Base-by-base conservation (phyloP, 2,329 filamentous ascomycete genomes). In the Aureobasidium lini region DNA sequence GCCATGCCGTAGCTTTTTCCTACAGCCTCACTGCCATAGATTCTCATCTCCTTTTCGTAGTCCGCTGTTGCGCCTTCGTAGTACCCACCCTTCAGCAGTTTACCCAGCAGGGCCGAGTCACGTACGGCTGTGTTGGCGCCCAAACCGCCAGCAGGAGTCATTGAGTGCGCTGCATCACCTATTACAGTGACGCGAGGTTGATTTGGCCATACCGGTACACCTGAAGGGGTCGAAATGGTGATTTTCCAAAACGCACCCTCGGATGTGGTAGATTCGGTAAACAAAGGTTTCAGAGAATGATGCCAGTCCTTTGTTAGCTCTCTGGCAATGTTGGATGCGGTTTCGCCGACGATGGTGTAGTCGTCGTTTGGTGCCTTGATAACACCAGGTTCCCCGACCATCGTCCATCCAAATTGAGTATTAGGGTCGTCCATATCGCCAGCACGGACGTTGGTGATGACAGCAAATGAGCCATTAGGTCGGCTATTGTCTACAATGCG, bases 231-330 rank as follows among this genome's bases (percentile, higher is more conserved):
- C 0, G 82, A 85, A 63, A 82, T 86, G 1, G 83, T 85, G 49
- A 87, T 85, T 65, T 85, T 86, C 82, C 83, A 86, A 63, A 87
- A 86, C 0, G 84, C 83, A 0, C 84, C 80, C 63, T 86, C 81
- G 0, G 69, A 63, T 59, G 78, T 79, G 5, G 73, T 67, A 80
- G 85, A 85, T 37, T 84, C 65, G 6, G 85, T 81, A 61, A 87
- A 80, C 0, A 87, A 69, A 1, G 82, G 76, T 66, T 75, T 78
- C 47, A 86, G 70, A 2, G 78, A 75, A 11, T 79, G 74, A 66
- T 84, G 76, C 84, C 84, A 87, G 36, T 80, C 67, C 15, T 71
- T 67, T 0, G 81, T 79, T 0, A 86, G 69, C 1, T 69, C 66
- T 67, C 80, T 81, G n/a, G 83, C 82, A 1, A 86, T 77, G 4